A percentile compares a stretch with the other conserved stretches of the same genome.
Evolutionary conservation across 225 moss, liverwort and hornwort genomes (phyloP).

Genomic region (Neckera pumila): DNA sequence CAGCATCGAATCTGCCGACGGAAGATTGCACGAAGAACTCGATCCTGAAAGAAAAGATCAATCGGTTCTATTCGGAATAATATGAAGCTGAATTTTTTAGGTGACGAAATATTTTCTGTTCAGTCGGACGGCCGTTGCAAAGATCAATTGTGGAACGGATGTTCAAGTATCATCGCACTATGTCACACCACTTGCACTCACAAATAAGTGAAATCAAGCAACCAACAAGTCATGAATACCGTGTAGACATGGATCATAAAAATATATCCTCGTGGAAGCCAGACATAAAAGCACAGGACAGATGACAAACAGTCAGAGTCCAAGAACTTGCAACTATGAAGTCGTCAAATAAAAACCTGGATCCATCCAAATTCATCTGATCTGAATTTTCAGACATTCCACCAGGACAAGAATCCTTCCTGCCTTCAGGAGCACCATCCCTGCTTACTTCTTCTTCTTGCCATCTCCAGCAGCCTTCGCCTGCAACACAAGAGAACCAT

Average conservation of each 20-base stretch:
- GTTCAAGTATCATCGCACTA: neutral
- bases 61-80: neutral
- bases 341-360: neutral
- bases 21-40: neutral
- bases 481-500: conserved; percentile 7
- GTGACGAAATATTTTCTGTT: neutral
- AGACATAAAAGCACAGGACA: neutral
- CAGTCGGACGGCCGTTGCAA: neutral
- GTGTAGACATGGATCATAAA: neutral
- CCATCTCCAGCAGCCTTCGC: conserved; percentile 68
- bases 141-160: neutral
- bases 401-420: neutral
- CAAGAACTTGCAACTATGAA: neutral
- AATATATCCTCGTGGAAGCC: neutral
- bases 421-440: neutral
- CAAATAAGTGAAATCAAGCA: neutral
- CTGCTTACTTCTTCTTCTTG: conserved; percentile 42
- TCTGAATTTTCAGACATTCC: neutral
- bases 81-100: neutral
- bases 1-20: neutral
- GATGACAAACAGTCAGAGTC: neutral
- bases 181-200: neutral
- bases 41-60: neutral
- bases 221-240: neutral
- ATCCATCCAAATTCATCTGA: neutral